Evolutionary conservation across 495 filamentous ascomycete genomes (phyloP).

Genomic region (Achaetomiella virescens): DNA sequence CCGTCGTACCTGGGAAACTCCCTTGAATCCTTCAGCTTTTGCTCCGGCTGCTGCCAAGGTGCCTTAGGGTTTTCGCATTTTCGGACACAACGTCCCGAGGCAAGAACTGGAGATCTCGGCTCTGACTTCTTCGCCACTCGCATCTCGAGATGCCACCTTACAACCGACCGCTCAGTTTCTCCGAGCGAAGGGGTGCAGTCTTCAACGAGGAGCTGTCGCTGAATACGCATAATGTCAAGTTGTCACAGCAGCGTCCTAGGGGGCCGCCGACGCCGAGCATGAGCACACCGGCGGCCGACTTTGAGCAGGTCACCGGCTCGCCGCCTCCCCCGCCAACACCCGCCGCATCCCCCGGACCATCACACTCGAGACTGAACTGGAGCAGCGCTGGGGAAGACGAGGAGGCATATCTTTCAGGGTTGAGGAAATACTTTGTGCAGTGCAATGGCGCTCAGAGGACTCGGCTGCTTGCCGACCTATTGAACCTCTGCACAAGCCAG

Average conservation of each 20-base stretch:
- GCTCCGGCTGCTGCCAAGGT: not conserved
- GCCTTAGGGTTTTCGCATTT: not conserved
- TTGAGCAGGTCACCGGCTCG: slow-evolving; percentile 48
- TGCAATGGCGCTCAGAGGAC: slow-evolving; percentile 47
- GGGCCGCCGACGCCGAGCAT: slow-evolving; percentile 53
- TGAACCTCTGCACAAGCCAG: slow-evolving; percentile 89
- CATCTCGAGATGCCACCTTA: slow-evolving; percentile 34
- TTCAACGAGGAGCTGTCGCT: slow-evolving; percentile 41
- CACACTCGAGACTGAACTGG: slow-evolving; percentile 47
- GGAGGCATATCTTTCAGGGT: slow-evolving; percentile 43
- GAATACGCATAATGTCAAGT: slow-evolving; percentile 41
- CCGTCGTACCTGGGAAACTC: not conserved
- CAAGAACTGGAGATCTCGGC: not conserved
- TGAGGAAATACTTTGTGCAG: slow-evolving; percentile 48
- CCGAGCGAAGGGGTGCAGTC: slow-evolving; percentile 38
- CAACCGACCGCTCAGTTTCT: slow-evolving; percentile 35
- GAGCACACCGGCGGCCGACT: slow-evolving; percentile 51
- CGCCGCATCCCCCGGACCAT: slow-evolving; percentile 50
- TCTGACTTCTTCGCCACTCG: not conserved
- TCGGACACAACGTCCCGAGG: not conserved
- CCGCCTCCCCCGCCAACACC: slow-evolving; percentile 52
- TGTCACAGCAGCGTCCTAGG: slow-evolving; percentile 39
- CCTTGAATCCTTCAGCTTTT: not conserved
- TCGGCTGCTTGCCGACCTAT: slow-evolving; percentile 68
- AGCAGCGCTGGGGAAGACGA: slow-evolving; percentile 47